A percentile compares a stretch with the other conserved stretches of the same genome.
These are phyloP conservation scores for Neofusicoccum laricinum DNA, from an alignment of 2,329 filamentous ascomycete species.

Conservation along the genomic window DNA sequence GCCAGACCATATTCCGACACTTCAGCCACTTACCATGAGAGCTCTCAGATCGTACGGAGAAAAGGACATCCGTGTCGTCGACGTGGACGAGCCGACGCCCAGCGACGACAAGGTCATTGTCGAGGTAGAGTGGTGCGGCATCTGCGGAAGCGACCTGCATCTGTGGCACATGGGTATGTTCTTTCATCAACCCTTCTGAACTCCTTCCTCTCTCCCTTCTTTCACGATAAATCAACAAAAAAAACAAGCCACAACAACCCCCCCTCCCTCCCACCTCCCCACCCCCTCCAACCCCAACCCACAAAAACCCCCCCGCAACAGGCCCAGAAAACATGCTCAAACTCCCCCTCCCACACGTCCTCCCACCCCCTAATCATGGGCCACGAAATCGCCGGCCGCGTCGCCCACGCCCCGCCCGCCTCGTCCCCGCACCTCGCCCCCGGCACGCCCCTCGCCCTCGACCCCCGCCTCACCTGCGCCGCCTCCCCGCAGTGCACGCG, in stretches of 20 bases:
- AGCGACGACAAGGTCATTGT: constrained; percentile 27
- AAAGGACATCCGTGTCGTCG: constrained; percentile 26
- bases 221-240: no score
- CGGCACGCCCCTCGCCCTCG: constrained; percentile 29
- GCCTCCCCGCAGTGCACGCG: constrained; percentile 23
- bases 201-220: not conserved
- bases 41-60: constrained; percentile 30
- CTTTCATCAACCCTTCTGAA: not conserved
- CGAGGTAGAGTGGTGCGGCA: constrained; percentile 30
- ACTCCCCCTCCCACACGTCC: constrained; percentile 22
- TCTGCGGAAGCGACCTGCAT: constrained; percentile 31
- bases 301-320: not conserved
- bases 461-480: constrained; percentile 29
- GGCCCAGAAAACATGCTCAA: constrained; percentile 22
- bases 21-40: constrained; percentile 24
- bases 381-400: constrained; percentile 26
- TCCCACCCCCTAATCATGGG: constrained; percentile 28
- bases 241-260: not conserved
- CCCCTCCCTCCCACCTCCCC: not conserved
- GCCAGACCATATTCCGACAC: no score
- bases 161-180: constrained; percentile 28
- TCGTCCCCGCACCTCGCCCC: constrained; percentile 17
- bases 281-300: not conserved
- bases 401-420: not conserved
- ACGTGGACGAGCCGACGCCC: constrained; percentile 24